Evolutionary conservation across 768 basidiomycete genomes (phyloP).

Genomic region (Mycena crocata): DNA sequence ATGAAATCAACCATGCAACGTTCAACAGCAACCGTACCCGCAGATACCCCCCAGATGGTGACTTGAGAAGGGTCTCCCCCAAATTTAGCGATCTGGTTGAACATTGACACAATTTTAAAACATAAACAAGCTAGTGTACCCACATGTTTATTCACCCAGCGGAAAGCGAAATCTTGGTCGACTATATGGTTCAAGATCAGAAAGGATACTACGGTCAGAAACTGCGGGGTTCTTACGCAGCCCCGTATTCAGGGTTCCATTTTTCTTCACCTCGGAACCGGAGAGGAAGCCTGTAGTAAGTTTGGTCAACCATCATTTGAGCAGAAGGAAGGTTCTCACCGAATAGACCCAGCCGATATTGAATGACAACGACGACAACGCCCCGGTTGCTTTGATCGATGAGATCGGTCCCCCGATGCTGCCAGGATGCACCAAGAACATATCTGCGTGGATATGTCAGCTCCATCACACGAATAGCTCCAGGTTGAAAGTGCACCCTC

Average conservation of each 20-base stretch:
- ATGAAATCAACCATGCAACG: neutral
- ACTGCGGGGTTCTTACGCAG: too few species aligned
- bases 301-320: neutral
- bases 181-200: too few species aligned
- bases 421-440: conserved; percentile 2
- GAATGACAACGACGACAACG: conserved; percentile 13
- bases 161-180: conserved; percentile 41
- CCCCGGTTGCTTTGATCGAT: conserved; percentile 5
- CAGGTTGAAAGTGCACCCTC: conserved; percentile 21
- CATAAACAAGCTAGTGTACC: neutral
- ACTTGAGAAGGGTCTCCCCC: conserved; percentile 32
- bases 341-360: too few species aligned
- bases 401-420: conserved; percentile 15
- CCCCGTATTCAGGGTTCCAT: too few species aligned
- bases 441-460: neutral
- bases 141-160: conserved; percentile 46
- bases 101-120: conserved; percentile 7
- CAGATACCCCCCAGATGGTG: conserved; percentile 38
- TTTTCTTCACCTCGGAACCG: conserved; percentile 38
- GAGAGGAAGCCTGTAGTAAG: conserved; percentile 42
- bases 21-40: conserved; percentile 13
- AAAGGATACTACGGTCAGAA: too few species aligned
- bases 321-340: conserved; percentile 5
- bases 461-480: neutral
- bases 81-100: too few species aligned